Conservation (phyloP, 2,329 filamentous ascomycete genomes). For the Fusarium devonianum region DNA sequence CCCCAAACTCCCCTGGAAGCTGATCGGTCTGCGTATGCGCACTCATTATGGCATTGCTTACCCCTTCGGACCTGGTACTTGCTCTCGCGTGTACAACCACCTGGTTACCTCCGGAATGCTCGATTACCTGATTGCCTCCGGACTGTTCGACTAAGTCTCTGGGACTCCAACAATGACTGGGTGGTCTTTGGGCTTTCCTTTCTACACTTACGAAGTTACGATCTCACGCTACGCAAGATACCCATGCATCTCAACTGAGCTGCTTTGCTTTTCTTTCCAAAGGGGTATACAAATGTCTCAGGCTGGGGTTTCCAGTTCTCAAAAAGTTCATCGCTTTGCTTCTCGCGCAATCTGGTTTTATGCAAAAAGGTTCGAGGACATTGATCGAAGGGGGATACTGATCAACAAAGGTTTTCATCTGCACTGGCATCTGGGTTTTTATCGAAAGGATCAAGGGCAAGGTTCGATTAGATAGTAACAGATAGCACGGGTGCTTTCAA, state of each 20-base stretch:
- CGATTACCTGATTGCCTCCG: too few species aligned
- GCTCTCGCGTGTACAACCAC: too few species aligned
- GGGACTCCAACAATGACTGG: neutral
- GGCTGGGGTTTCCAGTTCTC: neutral
- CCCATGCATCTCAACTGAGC: neutral
- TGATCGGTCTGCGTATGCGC: conserved; percentile 61
- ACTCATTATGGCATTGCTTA: conserved; percentile 63
- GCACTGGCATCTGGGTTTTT: neutral
- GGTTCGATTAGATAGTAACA: neutral
- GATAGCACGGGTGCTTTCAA: conserved; percentile 3
- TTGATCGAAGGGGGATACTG: too few species aligned
- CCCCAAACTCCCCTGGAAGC: conserved; percentile 68
- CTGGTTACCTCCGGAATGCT: too few species aligned
- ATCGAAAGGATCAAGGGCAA: conserved; percentile 2
- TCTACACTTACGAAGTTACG: neutral
- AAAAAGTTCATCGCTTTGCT: too few species aligned
- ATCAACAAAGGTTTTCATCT: too few species aligned
- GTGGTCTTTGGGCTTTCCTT: neutral
- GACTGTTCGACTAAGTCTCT: too few species aligned
- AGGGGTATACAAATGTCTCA: neutral
- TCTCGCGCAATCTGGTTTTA: too few species aligned
- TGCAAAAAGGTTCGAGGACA: too few species aligned
- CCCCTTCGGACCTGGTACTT: conserved; percentile 64
- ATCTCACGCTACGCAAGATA: conserved; percentile 24
- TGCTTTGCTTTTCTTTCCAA: neutral